Evolutionary conservation across 2,329 filamentous ascomycete species (phyloP).

Genomic region (Talaromyces amestolkiae): DNA sequence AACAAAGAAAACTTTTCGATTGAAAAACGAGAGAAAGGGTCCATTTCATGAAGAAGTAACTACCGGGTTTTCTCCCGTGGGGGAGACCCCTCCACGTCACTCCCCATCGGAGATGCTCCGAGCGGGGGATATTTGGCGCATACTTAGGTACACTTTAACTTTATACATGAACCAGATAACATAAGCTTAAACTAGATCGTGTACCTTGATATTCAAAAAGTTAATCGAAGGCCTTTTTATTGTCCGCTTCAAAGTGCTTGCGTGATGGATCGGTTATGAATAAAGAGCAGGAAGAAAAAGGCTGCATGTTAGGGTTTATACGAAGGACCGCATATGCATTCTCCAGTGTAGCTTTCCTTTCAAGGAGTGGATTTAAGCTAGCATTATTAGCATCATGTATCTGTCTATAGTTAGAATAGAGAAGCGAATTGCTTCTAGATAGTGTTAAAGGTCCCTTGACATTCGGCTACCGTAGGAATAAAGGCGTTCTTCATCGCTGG

Average conservation of each 20-base stretch:
- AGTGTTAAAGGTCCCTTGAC: too few species aligned
- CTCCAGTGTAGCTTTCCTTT: neutral
- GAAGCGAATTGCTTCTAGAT: too few species aligned
- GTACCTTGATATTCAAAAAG: neutral
- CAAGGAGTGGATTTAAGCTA: too few species aligned
- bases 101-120: conserved; percentile 17
- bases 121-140: conserved; percentile 1
- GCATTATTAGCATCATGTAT: too few species aligned
- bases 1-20: neutral
- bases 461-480: too few species aligned
- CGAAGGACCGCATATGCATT: neutral
- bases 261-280: neutral
- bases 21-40: neutral
- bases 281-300: neutral
- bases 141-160: neutral
- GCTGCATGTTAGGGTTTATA: neutral
- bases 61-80: neutral
- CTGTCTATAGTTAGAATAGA: too few species aligned
- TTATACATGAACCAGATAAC: neutral
- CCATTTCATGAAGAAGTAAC: neutral
- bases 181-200: neutral
- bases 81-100: neutral
- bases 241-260: neutral
- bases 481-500: too few species aligned
- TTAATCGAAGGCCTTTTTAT: neutral